Evolutionary conservation across 2,329 filamentous ascomycete species (phyloP).

Genomic region (Talaromyces amestolkiae): DNA sequence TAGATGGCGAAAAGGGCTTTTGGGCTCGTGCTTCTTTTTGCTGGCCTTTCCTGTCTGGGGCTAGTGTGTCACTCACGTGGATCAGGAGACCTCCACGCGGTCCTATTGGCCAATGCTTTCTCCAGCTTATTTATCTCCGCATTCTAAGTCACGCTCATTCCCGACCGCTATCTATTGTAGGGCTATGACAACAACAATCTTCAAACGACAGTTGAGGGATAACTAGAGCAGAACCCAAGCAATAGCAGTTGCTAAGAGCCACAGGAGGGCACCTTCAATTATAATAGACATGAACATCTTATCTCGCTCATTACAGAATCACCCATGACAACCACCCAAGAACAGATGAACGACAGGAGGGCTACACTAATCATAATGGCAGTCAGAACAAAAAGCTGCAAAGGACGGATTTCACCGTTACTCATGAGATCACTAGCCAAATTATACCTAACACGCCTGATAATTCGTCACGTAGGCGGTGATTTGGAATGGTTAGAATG

Average conservation of each 20-base stretch:
- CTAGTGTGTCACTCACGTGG: conserved; percentile 7
- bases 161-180: background rate
- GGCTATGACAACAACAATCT: background rate
- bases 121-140: conserved; percentile 8
- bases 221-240: background rate
- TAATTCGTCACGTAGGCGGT: background rate
- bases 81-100: background rate
- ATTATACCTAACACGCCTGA: background rate
- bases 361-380: background rate
- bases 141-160: background rate
- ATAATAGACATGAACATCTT: background rate
- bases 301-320: background rate
- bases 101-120: conserved; percentile 7
- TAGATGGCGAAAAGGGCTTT: conserved; percentile 14
- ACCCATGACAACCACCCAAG: background rate
- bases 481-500: background rate
- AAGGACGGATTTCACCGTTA: background rate
- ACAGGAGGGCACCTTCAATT: background rate
- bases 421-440: background rate
- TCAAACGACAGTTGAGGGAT: background rate
- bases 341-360: background rate
- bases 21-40: conserved; percentile 17
- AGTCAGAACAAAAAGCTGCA: background rate
- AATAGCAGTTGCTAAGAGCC: background rate
- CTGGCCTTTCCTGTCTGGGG: background rate